These are phyloP conservation scores for Fusarium burgessii DNA, from an alignment of 2,329 filamentous ascomycete genomes.

Conservation along the genomic window DNA sequence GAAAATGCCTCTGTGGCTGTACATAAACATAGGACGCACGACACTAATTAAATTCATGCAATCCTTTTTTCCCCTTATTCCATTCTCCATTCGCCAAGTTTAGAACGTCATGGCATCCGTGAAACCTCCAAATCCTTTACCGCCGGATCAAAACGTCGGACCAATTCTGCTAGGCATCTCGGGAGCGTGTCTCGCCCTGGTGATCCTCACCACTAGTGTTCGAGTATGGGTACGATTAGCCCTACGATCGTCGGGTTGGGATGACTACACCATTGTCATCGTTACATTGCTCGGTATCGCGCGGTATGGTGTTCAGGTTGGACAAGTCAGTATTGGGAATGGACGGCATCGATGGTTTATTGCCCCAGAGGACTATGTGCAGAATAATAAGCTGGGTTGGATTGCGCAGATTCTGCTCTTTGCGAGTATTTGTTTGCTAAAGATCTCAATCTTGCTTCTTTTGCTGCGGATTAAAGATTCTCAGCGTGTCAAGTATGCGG, in stretches of 20 bases:
- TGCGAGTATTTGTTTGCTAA: constrained; percentile 54
- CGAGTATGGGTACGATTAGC: constrained; percentile 49
- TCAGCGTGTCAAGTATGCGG: constrained; percentile 45
- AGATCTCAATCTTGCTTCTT: constrained; percentile 57
- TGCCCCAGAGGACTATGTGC: constrained; percentile 47
- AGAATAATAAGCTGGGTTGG: constrained; percentile 55
- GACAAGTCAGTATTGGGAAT: constrained; percentile 52
- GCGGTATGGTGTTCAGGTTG: constrained; percentile 51
- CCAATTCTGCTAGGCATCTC: constrained; percentile 50
- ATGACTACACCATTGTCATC: constrained; percentile 54
- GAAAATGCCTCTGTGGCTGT: background rate
- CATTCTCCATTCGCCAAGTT: background rate
- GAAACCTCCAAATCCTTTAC: constrained; percentile 47
- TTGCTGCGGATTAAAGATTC: constrained; percentile 57
- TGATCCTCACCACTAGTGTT: constrained; percentile 49
- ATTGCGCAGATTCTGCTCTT: constrained; percentile 57
- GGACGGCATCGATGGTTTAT: constrained; percentile 55
- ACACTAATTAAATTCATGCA: background rate
- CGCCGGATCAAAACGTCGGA: constrained; percentile 52
- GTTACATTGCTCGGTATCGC: constrained; percentile 48
- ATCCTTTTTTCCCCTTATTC: background rate
- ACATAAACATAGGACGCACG: background rate
- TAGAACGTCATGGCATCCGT: constrained; percentile 22
- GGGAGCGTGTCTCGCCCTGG: constrained; percentile 48
- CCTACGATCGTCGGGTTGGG: constrained; percentile 51